Conservation (phyloP, 108 stramenopile species). For the Nitzschia sp. region DNA sequence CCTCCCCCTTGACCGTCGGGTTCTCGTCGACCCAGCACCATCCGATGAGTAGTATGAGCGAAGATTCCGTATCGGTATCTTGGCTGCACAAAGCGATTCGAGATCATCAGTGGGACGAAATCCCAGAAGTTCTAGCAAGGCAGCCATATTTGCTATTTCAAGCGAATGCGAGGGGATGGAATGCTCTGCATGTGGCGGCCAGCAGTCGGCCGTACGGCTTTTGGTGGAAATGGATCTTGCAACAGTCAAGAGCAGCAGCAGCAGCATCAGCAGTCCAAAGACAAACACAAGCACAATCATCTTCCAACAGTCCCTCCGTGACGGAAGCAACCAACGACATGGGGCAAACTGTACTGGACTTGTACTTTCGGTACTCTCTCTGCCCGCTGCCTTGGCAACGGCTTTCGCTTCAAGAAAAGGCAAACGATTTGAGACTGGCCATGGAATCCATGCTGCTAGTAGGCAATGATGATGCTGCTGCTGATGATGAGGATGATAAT, state of each 20-base stretch:
- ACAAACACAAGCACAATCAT: not conserved
- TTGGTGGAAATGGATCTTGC: slow-evolving; percentile 6
- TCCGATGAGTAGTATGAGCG: not conserved
- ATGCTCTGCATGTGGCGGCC: slow-evolving; percentile 22
- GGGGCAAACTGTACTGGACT: slow-evolving; percentile 26
- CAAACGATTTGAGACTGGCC: not conserved
- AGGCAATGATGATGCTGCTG: not conserved
- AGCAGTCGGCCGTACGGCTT: slow-evolving; percentile 6
- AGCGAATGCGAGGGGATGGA: slow-evolving; percentile 19
- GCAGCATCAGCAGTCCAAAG: not conserved
- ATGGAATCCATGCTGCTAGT: slow-evolving; percentile 1
- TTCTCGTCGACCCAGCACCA: not conserved
- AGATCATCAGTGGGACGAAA: slow-evolving; percentile 3
- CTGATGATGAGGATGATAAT: not conserved
- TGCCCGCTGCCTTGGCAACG: slow-evolving; percentile 29
- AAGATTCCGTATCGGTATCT: slow-evolving; percentile 2
- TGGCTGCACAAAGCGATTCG: slow-evolving; percentile 12
- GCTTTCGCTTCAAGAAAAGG: not conserved
- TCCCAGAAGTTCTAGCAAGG: not conserved
- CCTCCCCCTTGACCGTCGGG: not conserved
- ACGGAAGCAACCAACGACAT: not conserved
- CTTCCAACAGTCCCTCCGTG: not conserved
- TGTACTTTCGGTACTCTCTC: slow-evolving; percentile 19
- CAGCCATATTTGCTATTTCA: not conserved
- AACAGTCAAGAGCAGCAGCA: slow-evolving; percentile 9